Evolutionary conservation across 345 rosid species (phyloP).

Genomic region (Arabidopsis thaliana): TAIR10.1 NC_003070.9:6066001-6066500

Average conservation of each 20-base stretch:
- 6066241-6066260: conserved; percentile 78
- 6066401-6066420: conserved; percentile 48
- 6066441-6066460: conserved; percentile 68
- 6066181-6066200: conserved; percentile 58
- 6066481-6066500: conserved; percentile 74
- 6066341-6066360: conserved; percentile 78
- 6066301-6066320: conserved; percentile 66
- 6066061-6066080: conserved; percentile 64
- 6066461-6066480: conserved; percentile 69
- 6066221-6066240: conserved; percentile 63
- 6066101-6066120: conserved; percentile 53
- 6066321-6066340: conserved; percentile 63
- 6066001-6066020: conserved; percentile 54
- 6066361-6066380: conserved; percentile 66
- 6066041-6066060: conserved; percentile 71
- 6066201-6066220: conserved; percentile 50
- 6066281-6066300: conserved; percentile 64
- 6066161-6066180: conserved; percentile 70
- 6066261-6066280: conserved; percentile 72
- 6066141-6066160: conserved; percentile 81
- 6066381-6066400: conserved; percentile 54
- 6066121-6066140: conserved; percentile 72
- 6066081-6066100: conserved; percentile 54
- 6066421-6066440: conserved; percentile 52
- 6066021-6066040: conserved; percentile 69